A percentile compares a stretch with the other conserved stretches of the same genome.
Conservation (phyloP, 148 eudicot genomes). For the Rhododendron henanense region DNA sequence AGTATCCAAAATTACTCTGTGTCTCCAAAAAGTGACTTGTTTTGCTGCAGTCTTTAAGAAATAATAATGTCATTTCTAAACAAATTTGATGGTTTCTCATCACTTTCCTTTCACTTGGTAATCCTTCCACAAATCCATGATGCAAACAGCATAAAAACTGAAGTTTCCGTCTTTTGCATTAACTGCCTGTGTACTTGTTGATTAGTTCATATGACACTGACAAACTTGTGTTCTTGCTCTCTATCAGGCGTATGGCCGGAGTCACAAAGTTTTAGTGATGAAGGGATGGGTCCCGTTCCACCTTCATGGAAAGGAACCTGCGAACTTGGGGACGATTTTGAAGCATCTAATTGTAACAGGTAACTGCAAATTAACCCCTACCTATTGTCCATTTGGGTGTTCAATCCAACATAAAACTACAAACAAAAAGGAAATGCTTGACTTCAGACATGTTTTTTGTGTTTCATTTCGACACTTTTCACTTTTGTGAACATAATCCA, state of each 20-base stretch:
- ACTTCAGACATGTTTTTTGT: background rate
- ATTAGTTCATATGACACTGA: background rate
- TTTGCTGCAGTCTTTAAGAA: no score
- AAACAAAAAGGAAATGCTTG: background rate
- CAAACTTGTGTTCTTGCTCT: background rate
- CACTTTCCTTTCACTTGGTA: background rate
- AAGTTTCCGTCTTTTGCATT: background rate
- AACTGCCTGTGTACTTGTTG: background rate
- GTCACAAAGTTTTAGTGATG: slow-evolving; percentile 20
- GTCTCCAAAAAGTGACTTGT: no score
- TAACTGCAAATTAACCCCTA: background rate
- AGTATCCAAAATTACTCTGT: no score
- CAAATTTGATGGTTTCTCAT: no score
- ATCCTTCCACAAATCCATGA: background rate
- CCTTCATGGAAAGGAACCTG: slow-evolving; percentile 19
- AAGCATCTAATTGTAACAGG: slow-evolving; percentile 17
- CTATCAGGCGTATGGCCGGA: slow-evolving; percentile 22
- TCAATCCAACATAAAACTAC: background rate
- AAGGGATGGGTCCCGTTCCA: slow-evolving; percentile 19
- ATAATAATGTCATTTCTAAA: no score
- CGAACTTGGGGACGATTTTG: slow-evolving; percentile 9
- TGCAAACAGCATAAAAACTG: background rate
- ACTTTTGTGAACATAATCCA: background rate
- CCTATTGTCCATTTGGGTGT: background rate
- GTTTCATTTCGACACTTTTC: background rate